phyloP scores from a whole-genome alignment of 495 filamentous ascomycete species.

The Arthonia radiata region DNA sequence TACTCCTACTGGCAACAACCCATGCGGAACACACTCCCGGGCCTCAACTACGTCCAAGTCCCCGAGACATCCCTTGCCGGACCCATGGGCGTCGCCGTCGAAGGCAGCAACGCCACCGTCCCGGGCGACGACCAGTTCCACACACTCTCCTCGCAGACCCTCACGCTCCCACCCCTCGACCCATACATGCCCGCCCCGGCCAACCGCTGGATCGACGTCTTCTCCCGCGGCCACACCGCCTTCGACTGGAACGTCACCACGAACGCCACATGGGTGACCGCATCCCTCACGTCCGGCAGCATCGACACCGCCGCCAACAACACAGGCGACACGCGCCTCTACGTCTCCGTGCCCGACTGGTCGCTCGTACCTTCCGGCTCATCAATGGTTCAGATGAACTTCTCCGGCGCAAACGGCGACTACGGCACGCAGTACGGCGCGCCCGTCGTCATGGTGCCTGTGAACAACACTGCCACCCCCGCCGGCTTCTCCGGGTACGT shows the following conservation, averaged over 20 bases:
- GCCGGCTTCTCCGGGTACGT: conserved; percentile 37
- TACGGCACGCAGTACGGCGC: conserved; percentile 27
- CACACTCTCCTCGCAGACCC: conserved; percentile 23
- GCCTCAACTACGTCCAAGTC: conserved; percentile 31
- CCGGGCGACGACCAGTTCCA: conserved; percentile 44
- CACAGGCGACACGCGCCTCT: conserved; percentile 32
- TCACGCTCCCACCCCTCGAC: conserved; percentile 29
- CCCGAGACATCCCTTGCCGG: conserved; percentile 31
- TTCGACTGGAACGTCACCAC: conserved; percentile 31
- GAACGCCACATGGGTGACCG: conserved; percentile 27
- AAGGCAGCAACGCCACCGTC: conserved; percentile 36
- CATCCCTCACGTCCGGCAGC: conserved; percentile 27
- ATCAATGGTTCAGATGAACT: conserved; percentile 26
- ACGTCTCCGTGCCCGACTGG: conserved; percentile 41
- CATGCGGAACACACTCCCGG: conserved; percentile 40
- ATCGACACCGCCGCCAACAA: conserved; percentile 18
- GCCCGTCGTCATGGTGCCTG: conserved; percentile 32
- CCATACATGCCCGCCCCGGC: conserved; percentile 28
- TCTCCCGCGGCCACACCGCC: conserved; percentile 29
- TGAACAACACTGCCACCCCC: conserved; percentile 27
- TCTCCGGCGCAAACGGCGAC: conserved; percentile 22
- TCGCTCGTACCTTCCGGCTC: conserved; percentile 21
- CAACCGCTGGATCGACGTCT: conserved; percentile 44
- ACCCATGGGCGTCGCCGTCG: conserved; percentile 38
- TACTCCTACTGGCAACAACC: conserved; percentile 32